phyloP scores from a whole-genome alignment of 371 early-diverging fungal species.

The Funneliformis caledonium region DNA sequence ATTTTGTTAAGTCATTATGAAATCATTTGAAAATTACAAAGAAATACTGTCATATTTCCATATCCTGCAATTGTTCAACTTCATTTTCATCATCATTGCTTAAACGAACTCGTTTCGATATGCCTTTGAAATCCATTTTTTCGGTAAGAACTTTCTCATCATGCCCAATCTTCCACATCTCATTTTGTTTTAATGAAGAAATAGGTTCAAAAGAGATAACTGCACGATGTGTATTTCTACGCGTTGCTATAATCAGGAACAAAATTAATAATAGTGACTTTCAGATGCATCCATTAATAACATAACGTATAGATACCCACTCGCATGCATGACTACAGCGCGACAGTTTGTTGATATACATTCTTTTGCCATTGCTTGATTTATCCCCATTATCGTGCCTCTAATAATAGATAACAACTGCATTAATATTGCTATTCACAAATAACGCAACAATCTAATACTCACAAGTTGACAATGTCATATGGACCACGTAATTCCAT shows the following conservation, averaged over 20 bases:
- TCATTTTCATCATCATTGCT: neutral
- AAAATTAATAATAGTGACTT: neutral
- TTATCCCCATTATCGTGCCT: conserved; percentile 61
- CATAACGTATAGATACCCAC: conserved; percentile 45
- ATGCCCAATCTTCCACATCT: conserved; percentile 27
- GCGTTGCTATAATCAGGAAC: neutral
- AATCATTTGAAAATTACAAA: neutral
- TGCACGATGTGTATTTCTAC: conserved; percentile 30
- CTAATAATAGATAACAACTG: conserved; percentile 35
- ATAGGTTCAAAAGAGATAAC: conserved; percentile 31
- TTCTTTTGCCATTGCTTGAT: conserved; percentile 57
- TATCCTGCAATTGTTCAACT: neutral
- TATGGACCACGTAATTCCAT: conserved; percentile 83
- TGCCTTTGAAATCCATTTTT: neutral
- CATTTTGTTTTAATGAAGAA: conserved; percentile 32
- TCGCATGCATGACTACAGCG: conserved; percentile 60
- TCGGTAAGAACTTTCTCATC: neutral
- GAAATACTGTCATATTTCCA: neutral
- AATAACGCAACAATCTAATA: neutral
- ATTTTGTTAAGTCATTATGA: too few relatives aligned
- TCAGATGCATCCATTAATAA: too few relatives aligned
- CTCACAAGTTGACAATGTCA: conserved; percentile 87
- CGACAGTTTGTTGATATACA: conserved; percentile 57
- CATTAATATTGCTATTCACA: neutral
- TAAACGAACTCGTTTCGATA: neutral